Evolutionary conservation across 73 alveolate genomes (phyloP).

Genomic region (Uronychia setigera): DNA sequence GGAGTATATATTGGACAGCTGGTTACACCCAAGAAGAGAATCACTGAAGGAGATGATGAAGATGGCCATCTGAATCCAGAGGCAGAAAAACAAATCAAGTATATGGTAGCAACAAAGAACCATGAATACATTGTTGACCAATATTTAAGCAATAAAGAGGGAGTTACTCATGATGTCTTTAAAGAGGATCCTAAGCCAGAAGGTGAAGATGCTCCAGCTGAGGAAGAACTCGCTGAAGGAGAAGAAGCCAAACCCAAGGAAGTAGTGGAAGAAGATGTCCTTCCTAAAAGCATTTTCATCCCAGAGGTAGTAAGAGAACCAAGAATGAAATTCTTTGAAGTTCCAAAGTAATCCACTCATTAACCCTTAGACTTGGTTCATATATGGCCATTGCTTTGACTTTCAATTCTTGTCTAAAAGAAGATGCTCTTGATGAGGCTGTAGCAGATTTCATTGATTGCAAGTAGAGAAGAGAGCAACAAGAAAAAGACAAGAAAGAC

Average conservation of each 20-base stretch:
- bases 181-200: conserved; percentile 54
- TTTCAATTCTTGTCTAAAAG: conserved; percentile 79
- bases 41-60: conserved; percentile 88
- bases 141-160: conserved; percentile 66
- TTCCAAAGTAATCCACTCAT: conserved; percentile 62
- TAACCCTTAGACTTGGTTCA: conserved; percentile 72
- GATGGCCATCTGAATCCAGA: conserved; percentile 91
- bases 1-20: conserved; percentile 93
- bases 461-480: conserved; percentile 66
- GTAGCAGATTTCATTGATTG: conserved; percentile 74
- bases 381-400: conserved; percentile 89
- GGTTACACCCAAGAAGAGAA: conserved; percentile 68
- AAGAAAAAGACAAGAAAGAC: conserved; percentile 72
- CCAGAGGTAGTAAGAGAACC: conserved; percentile 92
- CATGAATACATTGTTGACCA: conserved; percentile 75
- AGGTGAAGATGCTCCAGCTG: conserved; percentile 51
- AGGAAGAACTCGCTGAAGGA: conserved; percentile 66
- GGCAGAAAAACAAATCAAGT: conserved; percentile 75
- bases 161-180: conserved; percentile 89
- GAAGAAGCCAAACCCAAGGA: conserved; percentile 17
- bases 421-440: conserved; percentile 86
- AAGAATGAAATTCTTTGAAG: conserved; percentile 86
- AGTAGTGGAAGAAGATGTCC: conserved; percentile 21
- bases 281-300: conserved; percentile 62
- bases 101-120: conserved; percentile 74